These are phyloP conservation scores for Ogataea ramenticola DNA, from an alignment of 805 yeast species.

Conservation along the genomic window DNA sequence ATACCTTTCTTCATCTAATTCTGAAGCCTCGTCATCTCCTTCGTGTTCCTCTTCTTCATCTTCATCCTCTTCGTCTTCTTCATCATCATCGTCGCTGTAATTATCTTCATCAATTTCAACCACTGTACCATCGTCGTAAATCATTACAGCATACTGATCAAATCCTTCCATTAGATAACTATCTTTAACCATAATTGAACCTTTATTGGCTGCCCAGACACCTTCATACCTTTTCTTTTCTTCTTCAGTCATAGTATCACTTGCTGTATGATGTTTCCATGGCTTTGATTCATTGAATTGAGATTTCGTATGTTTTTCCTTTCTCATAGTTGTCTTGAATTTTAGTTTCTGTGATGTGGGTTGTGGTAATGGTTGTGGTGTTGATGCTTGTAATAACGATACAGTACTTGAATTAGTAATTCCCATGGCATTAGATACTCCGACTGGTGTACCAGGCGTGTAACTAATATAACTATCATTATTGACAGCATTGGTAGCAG, in stretches of 20 bases:
- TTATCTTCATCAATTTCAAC: not conserved
- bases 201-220: conserved; percentile 86
- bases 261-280: conserved; percentile 79
- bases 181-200: conserved; percentile 36
- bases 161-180: not conserved
- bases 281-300: conserved; percentile 84
- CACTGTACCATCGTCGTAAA: not conserved
- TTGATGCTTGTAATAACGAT: not conserved
- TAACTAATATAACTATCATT: too few species aligned
- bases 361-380: not conserved
- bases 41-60: not conserved
- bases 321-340: conserved; percentile 46
- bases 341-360: conserved; percentile 26
- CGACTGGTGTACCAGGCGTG: not conserved
- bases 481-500: too few species aligned
- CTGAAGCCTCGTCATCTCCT: conserved; percentile 3
- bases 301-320: conserved; percentile 32
- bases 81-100: not conserved
- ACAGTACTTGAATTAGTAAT: too few species aligned
- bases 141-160: not conserved
- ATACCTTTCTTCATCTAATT: not conserved
- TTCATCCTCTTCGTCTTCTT: not conserved
- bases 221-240: conserved; percentile 91
- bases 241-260: conserved; percentile 38
- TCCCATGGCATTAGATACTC: too few species aligned